phyloP scores from a whole-genome alignment of 352 stramenopile genomes.

The Pilasporangium apinafurcum region DNA sequence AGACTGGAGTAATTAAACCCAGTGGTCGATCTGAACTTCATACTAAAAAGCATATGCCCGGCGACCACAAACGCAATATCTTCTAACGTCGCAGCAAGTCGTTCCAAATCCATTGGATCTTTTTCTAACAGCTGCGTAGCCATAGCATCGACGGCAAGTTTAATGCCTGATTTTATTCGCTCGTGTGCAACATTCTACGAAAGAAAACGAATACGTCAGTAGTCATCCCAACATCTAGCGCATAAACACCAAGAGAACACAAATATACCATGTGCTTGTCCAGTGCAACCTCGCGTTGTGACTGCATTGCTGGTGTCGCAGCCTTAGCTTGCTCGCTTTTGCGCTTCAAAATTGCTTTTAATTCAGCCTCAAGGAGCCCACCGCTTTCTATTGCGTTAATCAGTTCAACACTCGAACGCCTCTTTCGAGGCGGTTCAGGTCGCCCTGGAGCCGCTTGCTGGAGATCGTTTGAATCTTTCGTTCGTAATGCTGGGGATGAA shows the following conservation, averaged over 20 bases:
- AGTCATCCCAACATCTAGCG: neutral
- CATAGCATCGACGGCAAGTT: constrained; percentile 23
- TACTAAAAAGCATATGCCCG: constrained; percentile 70
- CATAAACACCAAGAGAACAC: neutral
- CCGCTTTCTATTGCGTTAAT: constrained; percentile 55
- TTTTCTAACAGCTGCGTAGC: constrained; percentile 15
- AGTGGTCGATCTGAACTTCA: constrained; percentile 65
- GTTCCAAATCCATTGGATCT: constrained; percentile 27
- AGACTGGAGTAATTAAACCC: constrained; percentile 79
- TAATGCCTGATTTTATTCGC: constrained; percentile 51
- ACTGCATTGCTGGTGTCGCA: constrained; percentile 21
- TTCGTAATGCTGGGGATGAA: constrained; percentile 31
- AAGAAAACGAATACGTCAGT: constrained; percentile 1
- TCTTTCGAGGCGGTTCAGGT: constrained; percentile 15
- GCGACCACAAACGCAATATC: constrained; percentile 75
- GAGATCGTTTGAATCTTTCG: too few relatives aligned
- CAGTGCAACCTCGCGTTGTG: constrained; percentile 50
- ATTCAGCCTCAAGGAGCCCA: constrained; percentile 29
- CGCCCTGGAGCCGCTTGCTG: constrained; percentile 3
- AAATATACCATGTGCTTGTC: constrained; percentile 70
- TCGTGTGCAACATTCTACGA: constrained; percentile 54
- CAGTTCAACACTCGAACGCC: constrained; percentile 62
- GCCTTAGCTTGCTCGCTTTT: constrained; percentile 14
- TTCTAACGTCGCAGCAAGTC: constrained; percentile 43
- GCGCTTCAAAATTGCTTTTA: constrained; percentile 14